Evolutionary conservation across 148 eudicot species (phyloP), one percentile per base, ranked within the genome.

Genomic region (Silene latifolia): DNA sequence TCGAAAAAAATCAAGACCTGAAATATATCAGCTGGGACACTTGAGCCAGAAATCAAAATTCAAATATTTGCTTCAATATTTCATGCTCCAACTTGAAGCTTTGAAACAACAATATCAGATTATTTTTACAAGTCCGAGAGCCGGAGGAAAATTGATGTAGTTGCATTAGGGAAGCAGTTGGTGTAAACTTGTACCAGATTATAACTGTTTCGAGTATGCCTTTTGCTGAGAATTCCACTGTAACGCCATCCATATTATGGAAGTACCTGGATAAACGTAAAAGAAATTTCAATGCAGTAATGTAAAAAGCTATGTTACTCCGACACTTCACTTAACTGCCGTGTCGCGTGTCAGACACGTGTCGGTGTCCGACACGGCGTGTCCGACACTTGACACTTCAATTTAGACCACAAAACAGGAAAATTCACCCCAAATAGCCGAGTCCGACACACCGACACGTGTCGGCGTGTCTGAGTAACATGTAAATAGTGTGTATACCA

Each of bases 241-340:
- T 84, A 91, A 79, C 66, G 88, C 74, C 97, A 91, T 93, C 98
- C 97, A 93, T 78, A 87, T 64, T 25, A 93, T 89, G 62, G 98
- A 93, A 35, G 98, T 91, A 72, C 93, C 97, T 93, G 86, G 24
- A 47, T n/a, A 27, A 4, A 76, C 71, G 21, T 24, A 46, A 13
- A 8, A 23, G 21, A 14, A 4, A 12, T 63, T 21, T 47, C 35
- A 20, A 6, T 14, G 10, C 1, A 54, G 1, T 53, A 15, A 5
- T 8, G 14, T 4, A 27, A 27, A 27, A 27, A 27, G 21, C n/a
- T n/a, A n/a, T n/a, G n/a, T n/a, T n/a, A n/a, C n/a, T n/a, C n/a
- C n/a, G n/a, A n/a, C n/a, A n/a, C n/a, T n/a, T n/a, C n/a, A n/a
- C n/a, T n/a, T n/a, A n/a, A n/a, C n/a, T n/a, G n/a, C n/a, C n/a